Evolutionary conservation across 768 basidiomycete species (phyloP), one percentile per base, ranked within the genome.

Genomic region (Leccinum uliginosum): DNA sequence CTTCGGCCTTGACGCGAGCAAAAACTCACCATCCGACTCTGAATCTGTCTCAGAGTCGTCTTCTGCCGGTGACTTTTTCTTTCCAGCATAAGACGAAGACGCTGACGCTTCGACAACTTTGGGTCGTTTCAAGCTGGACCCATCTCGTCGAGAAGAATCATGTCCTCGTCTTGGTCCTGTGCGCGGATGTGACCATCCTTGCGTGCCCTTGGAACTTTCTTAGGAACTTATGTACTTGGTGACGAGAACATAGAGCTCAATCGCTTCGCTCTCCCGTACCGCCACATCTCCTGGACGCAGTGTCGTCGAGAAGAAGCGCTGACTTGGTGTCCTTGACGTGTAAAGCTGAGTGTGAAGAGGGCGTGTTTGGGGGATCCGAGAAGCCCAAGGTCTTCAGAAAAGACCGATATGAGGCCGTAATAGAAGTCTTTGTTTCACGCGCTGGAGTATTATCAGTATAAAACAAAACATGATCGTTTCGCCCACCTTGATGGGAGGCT

Each of bases 191-290:
- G 86, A 0, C 77, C 84, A 49, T 86, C 84, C 65, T 86, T 86
- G 47, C 80, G 82, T 43, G 77, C 67, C 62, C 74, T 78, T 19
- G 76, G 74, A 29, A 80, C 78, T 71, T 72, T 82, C 75, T 90
- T 89, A 2, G 85, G 83, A 19, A 89, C 83, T 89, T 67, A 26
- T 94, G 51, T 85, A 87, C 73, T 98, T 98, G 60, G 83, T 86
- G 21, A 84, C 79, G 65, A 87, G 87, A 60, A 98, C 78, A 9
- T 74, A 70, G 55, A 98, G 80, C 64, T 86, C 84, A 35, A 97
- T 73, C 1, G 90, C 84, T 64, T 92, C 85, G 17, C 84, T 84
- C 6, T 81, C 73, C 26, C 81, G 76, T 0, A 77, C 75, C 6
- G 86, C 84, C 8, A 81, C 73, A 61, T 94, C 91, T 1, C 96